Conservation (phyloP, 164 flowering plant species). For the Cinnamomum chago region DNA sequence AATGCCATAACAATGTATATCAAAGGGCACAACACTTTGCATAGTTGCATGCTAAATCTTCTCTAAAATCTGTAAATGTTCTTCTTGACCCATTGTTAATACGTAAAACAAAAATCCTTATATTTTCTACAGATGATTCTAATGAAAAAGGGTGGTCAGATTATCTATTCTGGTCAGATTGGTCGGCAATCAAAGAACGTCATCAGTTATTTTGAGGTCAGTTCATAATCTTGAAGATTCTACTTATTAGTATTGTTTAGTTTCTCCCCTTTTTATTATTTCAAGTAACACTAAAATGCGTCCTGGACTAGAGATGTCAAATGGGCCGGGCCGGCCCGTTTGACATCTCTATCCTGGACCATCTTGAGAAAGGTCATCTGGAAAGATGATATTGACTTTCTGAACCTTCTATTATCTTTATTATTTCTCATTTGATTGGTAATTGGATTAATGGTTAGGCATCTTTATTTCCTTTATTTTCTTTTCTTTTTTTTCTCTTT, state of each 20-base stretch:
- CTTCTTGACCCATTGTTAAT: neutral
- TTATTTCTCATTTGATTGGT: too few species aligned
- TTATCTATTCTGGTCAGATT: constrained; percentile 54
- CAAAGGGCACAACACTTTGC: too few species aligned
- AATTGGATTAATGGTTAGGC: too few species aligned
- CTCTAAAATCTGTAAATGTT: too few species aligned
- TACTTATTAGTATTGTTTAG: neutral
- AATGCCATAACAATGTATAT: too few species aligned
- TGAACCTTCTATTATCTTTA: neutral
- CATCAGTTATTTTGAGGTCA: constrained; percentile 69
- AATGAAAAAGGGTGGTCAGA: constrained; percentile 50
- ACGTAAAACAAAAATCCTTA: neutral
- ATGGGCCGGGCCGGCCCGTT: too few species aligned
- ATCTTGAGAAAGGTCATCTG: neutral
- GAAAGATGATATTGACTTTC: neutral
- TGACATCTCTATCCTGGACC: too few species aligned
- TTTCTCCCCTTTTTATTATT: neutral
- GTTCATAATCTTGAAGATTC: neutral
- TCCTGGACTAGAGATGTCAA: too few species aligned
- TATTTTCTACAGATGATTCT: constrained; percentile 40
- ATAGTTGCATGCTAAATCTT: too few species aligned
- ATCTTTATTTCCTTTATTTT: neutral
- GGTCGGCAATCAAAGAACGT: constrained; percentile 48
- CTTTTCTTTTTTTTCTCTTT: neutral
- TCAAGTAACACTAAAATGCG: neutral